phyloP scores from a whole-genome alignment of 2,329 filamentous ascomycete species.

The Gremmenia infestans region DNA sequence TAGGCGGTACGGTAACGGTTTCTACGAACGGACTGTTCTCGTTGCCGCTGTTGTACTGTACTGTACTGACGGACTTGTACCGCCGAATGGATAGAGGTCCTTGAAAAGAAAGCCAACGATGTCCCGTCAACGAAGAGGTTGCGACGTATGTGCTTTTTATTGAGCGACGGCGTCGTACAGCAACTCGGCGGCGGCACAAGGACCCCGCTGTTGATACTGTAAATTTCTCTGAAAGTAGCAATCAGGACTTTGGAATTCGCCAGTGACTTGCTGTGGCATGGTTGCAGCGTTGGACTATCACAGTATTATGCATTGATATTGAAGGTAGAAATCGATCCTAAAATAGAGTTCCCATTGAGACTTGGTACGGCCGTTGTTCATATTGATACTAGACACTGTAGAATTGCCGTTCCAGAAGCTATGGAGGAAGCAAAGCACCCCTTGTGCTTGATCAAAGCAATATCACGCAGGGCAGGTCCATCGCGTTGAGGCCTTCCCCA shows the following conservation, averaged over 20 bases:
- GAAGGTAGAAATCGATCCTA: constrained; percentile 62
- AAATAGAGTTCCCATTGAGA: constrained; percentile 66
- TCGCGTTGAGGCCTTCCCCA: constrained; percentile 68
- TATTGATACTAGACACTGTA: constrained; percentile 64
- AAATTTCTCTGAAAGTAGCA: constrained; percentile 64
- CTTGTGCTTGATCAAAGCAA: constrained; percentile 62
- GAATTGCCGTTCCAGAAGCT: constrained; percentile 66
- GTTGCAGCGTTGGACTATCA: constrained; percentile 69
- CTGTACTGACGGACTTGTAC: constrained; percentile 48
- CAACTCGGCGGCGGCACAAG: constrained; percentile 68
- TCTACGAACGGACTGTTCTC: constrained; percentile 47
- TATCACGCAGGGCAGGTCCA: constrained; percentile 71
- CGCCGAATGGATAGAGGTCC: constrained; percentile 49
- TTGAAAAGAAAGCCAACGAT: constrained; percentile 66
- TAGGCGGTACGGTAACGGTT: constrained; percentile 58
- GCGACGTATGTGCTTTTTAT: constrained; percentile 53
- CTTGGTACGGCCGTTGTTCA: constrained; percentile 56
- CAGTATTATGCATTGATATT: constrained; percentile 60
- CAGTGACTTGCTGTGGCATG: constrained; percentile 48
- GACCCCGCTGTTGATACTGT: constrained; percentile 63
- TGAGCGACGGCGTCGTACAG: constrained; percentile 71
- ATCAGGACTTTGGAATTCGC: constrained; percentile 73
- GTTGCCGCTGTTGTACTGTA: constrained; percentile 53
- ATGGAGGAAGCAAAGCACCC: constrained; percentile 69
- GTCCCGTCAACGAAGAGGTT: constrained; percentile 57